Evolutionary conservation across 2,329 filamentous ascomycete genomes (phyloP).

Genomic region (Colletotrichum endophyticum): DNA sequence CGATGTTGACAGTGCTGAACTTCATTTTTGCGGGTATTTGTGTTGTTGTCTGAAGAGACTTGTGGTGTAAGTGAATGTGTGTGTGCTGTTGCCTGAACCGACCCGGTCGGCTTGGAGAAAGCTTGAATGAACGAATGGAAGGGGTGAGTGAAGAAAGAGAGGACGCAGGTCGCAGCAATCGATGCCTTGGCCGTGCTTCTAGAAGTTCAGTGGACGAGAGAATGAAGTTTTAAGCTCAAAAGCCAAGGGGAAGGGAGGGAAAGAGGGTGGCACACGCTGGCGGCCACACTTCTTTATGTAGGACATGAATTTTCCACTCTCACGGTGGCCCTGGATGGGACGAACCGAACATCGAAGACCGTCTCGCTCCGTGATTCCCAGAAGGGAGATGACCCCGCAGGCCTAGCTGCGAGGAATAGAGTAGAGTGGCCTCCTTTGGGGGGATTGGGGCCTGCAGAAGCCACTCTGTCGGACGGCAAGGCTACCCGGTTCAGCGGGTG

Average conservation of each 20-base stretch:
- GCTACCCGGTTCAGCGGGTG: conserved; percentile 1
- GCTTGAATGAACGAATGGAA: conserved; percentile 17
- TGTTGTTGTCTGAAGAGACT: not conserved
- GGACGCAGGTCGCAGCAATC: conserved; percentile 20
- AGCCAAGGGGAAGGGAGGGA: not conserved
- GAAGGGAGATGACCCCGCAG: conserved; percentile 8
- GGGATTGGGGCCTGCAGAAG: not conserved
- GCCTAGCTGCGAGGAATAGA: conserved; percentile 21
- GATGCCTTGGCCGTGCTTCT: conserved; percentile 21
- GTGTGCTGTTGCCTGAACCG: conserved; percentile 1
- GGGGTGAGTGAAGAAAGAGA: conserved; percentile 9
- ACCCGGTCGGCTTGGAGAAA: conserved; percentile 15
- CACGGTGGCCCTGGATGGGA: not conserved
- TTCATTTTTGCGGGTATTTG: conserved; percentile 2
- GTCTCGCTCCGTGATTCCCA: not conserved
- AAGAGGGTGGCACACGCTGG: not conserved
- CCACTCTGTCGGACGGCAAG: conserved; percentile 4
- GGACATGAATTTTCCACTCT: not conserved
- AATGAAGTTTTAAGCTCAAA: conserved; percentile 17
- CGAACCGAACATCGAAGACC: not conserved
- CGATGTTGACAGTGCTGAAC: conserved; percentile 14
- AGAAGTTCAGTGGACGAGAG: conserved; percentile 6
- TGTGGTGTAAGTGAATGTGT: conserved; percentile 4
- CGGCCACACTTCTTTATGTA: conserved; percentile 7
- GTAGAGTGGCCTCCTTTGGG: not conserved